phyloP scores from a whole-genome alignment of 495 filamentous ascomycete genomes.

The Patellaria atrata region DNA sequence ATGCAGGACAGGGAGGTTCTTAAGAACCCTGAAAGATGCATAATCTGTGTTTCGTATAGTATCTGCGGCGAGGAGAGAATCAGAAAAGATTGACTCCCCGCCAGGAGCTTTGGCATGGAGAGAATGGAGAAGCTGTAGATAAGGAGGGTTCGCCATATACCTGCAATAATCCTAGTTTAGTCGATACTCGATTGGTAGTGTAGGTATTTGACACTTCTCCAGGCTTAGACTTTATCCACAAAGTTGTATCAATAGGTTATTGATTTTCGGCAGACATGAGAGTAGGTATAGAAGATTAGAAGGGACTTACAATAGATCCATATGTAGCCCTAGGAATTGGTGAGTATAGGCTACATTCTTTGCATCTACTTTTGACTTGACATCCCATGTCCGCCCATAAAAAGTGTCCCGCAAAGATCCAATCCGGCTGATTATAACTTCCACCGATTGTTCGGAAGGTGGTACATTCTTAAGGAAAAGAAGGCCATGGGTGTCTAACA shows the following conservation, averaged over 20 bases:
- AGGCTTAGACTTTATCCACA: too few species aligned
- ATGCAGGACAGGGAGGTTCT: constrained; percentile 36
- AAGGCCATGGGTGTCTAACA: constrained; percentile 46
- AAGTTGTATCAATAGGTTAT: too few species aligned
- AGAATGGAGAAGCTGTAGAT: constrained; percentile 77
- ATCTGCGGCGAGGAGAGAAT: constrained; percentile 48
- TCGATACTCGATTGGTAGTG: too few species aligned
- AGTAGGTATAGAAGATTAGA: not conserved
- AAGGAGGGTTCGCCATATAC: constrained; percentile 68
- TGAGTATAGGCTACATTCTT: constrained; percentile 88
- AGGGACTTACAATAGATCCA: constrained; percentile 53
- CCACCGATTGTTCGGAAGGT: constrained; percentile 44
- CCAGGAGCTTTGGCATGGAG: constrained; percentile 58
- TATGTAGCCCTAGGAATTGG: constrained; percentile 66
- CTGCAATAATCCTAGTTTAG: too few species aligned
- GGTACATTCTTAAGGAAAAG: constrained; percentile 63
- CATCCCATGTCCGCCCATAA: constrained; percentile 84
- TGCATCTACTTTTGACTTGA: constrained; percentile 55
- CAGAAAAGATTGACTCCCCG: constrained; percentile 70
- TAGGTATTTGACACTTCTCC: too few species aligned
- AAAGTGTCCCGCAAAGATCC: constrained; percentile 68
- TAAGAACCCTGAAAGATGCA: constrained; percentile 29
- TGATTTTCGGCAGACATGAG: too few species aligned
- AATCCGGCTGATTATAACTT: constrained; percentile 52
- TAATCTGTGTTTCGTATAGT: constrained; percentile 25